These are phyloP conservation scores for Coniochaeta pulveracea DNA, from an alignment of 2,329 filamentous ascomycete genomes.

Conservation along the genomic window DNA sequence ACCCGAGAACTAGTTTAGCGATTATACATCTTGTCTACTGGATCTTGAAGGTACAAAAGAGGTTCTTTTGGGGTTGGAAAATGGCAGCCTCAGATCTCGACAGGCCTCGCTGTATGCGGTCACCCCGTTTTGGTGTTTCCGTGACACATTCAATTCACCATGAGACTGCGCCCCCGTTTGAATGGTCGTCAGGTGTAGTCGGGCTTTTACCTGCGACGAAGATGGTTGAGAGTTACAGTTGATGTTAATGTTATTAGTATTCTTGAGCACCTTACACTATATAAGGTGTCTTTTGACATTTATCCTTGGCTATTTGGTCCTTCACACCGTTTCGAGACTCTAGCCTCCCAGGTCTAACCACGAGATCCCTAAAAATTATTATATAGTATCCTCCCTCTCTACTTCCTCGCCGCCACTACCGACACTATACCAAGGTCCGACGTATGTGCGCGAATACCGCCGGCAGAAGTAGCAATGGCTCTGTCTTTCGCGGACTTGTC, in stretches of 20 bases:
- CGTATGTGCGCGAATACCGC: not conserved
- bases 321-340: no score
- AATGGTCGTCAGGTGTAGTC: not conserved
- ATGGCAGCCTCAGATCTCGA: not conserved
- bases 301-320: not conserved
- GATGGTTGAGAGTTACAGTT: no score
- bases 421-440: not conserved
- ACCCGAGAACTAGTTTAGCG: slow-evolving; percentile 1
- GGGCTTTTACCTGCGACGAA: not conserved
- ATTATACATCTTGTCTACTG: not conserved
- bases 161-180: not conserved
- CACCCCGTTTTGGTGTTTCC: not conserved
- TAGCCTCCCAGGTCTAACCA: not conserved
- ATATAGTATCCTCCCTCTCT: not conserved
- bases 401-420: slow-evolving; percentile 1
- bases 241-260: not conserved
- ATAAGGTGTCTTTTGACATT: not conserved
- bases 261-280: not conserved
- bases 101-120: not conserved
- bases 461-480: slow-evolving; percentile 1
- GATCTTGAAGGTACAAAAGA: not conserved
- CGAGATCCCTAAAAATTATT: not conserved
- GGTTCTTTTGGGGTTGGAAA: not conserved
- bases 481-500: slow-evolving; percentile 1
- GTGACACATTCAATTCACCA: not conserved